A percentile compares a stretch with the other conserved stretches of the same genome.
These are phyloP conservation scores for Rhodotorula sp. DNA, from an alignment of 1,284 basidiomycete genomes.

Conservation along the genomic window DNA sequence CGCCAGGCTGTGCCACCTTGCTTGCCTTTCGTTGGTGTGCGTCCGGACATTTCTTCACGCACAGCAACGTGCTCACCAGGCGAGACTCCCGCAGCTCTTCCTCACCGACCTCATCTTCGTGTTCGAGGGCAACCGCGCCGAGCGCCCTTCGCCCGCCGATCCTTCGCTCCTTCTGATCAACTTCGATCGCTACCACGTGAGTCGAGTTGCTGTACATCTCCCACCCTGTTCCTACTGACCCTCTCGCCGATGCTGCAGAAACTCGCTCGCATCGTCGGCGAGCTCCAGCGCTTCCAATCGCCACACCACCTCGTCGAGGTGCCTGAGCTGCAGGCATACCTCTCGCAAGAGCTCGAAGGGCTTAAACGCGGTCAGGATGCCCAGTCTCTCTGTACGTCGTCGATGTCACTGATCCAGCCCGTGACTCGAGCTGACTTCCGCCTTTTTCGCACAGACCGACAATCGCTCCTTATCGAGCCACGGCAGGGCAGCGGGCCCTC, in stretches of 20 bases:
- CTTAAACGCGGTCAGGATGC: conserved; percentile 37
- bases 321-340: conserved; percentile 76
- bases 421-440: neutral
- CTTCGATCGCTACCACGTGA: conserved; percentile 79
- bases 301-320: conserved; percentile 79
- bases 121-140: conserved; percentile 86
- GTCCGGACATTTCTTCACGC: neutral
- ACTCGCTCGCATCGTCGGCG: conserved; percentile 82
- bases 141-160: conserved; percentile 69
- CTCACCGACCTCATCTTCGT: conserved; percentile 75
- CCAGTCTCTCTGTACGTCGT: conserved; percentile 25
- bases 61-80: too few species aligned
- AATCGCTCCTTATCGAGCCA: conserved; percentile 37
- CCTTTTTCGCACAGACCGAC: conserved; percentile 21
- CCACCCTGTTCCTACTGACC: neutral
- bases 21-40: conserved; percentile 85
- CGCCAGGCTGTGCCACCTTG: conserved; percentile 77
- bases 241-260: conserved; percentile 56
- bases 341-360: conserved; percentile 50
- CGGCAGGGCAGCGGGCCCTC: conserved; percentile 2
- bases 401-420: neutral
- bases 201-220: conserved; percentile 40
- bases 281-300: conserved; percentile 89
- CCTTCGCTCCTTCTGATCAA: conserved; percentile 82
- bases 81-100: conserved; percentile 15